Conservation (phyloP, 495 filamentous ascomycete genomes). For the Aspergillus nidulans region DNA sequence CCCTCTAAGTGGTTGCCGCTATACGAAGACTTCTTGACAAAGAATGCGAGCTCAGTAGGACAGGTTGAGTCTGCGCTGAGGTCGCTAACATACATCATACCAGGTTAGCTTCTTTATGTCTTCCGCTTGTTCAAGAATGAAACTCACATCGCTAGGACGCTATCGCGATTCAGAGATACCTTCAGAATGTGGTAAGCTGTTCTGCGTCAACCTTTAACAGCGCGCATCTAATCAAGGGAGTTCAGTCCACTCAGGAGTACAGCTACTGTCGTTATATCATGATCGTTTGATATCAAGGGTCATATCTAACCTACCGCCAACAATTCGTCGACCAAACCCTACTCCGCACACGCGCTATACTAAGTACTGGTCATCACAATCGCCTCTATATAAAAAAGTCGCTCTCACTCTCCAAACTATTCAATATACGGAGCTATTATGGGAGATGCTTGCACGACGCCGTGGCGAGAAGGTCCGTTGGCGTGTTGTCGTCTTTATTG, state of each 20-base stretch:
- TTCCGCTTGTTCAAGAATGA: not conserved
- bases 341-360: conserved; percentile 86
- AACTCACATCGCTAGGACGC: conserved; percentile 52
- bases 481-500: conserved; percentile 84
- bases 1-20: conserved; percentile 72
- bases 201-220: conserved; percentile 2
- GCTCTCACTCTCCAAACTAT: conserved; percentile 81
- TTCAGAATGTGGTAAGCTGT: conserved; percentile 71
- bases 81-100: conserved; percentile 91
- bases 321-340: conserved; percentile 46
- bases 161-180: conserved; percentile 92
- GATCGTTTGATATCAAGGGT: conserved; percentile 78
- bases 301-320: conserved; percentile 42
- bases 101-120: conserved; percentile 49
- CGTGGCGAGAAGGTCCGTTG: conserved; percentile 79
- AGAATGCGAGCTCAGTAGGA: conserved; percentile 84
- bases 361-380: conserved; percentile 76
- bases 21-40: conserved; percentile 90
- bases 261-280: conserved; percentile 90
- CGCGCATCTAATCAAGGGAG: not conserved
- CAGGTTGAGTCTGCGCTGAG: conserved; percentile 91
- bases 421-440: conserved; percentile 84
- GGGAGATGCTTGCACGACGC: conserved; percentile 83
- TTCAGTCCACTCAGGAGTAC: conserved; percentile 74
- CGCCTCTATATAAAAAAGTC: conserved; percentile 67